Evolutionary conservation across 1,284 basidiomycete species (phyloP), one percentile per base, ranked within the genome.

Genomic region (Veloboletus limbatus): DNA sequence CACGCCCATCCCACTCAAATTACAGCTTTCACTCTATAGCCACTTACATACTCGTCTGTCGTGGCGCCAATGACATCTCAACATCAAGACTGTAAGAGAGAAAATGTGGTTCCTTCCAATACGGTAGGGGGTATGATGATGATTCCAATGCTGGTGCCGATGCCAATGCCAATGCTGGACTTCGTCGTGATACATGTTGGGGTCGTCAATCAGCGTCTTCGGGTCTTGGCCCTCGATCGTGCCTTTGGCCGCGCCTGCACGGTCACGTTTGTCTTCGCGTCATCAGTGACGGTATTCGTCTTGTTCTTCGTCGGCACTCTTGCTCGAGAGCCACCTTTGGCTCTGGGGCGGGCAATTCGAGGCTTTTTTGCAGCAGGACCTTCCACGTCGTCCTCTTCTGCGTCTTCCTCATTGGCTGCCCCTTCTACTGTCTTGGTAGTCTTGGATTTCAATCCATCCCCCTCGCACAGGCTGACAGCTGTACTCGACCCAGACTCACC

Each of bases 401-500:
- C 50, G 26, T 40, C 59, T 20, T 33, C 53, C 5, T 42, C 62
- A 10, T 46, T 50, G 9, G 28, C 48, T 10, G 36, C 43, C 20
- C 39, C 59, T 25, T 50, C 60, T 11, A 44, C 48, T 6, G 20
- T 5, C 36, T 52, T 51, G 44, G 26, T 21, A 10, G 16, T 30
- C 40, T 65, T 58, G 43, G 49, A 36, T 26, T 62, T 66, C 28
- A 43, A 45, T 6, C 25, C 60, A 13, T 57, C 62, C 37, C 65
- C 65, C 3, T 54, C 62, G 21, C 53, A 66, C 36, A 66, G 28
- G 44, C 62, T 67, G 13, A 63, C 62, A 13, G 65, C 66, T 3
- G 65, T 63, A 40, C 62, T 63, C 8, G 65, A 67, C 13, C 60
- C 62, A 4, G 62, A 68, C 40, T 63, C 62, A 2, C 40, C 54